Evolutionary conservation across 148 eudicot genomes (phyloP).

Genomic region (Spergularia marina): DNA sequence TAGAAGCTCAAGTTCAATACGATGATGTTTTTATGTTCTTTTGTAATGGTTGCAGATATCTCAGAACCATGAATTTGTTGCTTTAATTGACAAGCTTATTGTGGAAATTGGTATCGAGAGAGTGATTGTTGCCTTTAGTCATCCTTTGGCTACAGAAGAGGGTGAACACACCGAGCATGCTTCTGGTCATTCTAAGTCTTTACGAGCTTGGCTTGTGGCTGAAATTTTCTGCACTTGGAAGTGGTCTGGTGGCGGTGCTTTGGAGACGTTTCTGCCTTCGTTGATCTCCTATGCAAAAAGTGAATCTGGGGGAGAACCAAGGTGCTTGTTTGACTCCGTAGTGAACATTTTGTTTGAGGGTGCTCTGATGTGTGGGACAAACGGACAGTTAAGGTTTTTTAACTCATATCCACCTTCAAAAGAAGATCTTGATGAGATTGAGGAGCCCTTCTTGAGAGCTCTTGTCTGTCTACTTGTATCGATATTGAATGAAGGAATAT

Average conservation of each 20-base stretch:
- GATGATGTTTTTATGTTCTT: neutral
- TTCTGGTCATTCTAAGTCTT: slow-evolving; percentile 32
- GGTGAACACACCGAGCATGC: slow-evolving; percentile 27
- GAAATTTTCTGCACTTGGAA: slow-evolving; percentile 93
- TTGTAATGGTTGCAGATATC: slow-evolving; percentile 44
- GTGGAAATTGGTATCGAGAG: slow-evolving; percentile 53
- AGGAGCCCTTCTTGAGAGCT: slow-evolving; percentile 76
- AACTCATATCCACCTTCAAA: slow-evolving; percentile 52
- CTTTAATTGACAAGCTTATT: slow-evolving; percentile 69
- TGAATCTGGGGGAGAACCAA: slow-evolving; percentile 22
- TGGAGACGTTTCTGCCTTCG: slow-evolving; percentile 63
- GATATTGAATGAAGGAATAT: slow-evolving; percentile 53
- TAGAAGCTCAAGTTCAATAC: neutral
- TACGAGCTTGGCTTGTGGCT: slow-evolving; percentile 90
- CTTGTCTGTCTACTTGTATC: slow-evolving; percentile 53
- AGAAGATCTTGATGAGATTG: slow-evolving; percentile 54
- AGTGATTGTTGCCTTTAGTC: slow-evolving; percentile 46
- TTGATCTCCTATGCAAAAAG: slow-evolving; percentile 42
- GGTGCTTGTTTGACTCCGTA: slow-evolving; percentile 44
- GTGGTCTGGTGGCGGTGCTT: slow-evolving; percentile 78
- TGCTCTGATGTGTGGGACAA: slow-evolving; percentile 65
- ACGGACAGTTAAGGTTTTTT: slow-evolving; percentile 40
- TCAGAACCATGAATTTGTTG: slow-evolving; percentile 43
- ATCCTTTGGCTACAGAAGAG: slow-evolving; percentile 28
- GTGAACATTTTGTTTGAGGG: slow-evolving; percentile 68